These are phyloP conservation scores for Talaromyces albobiverticillius DNA, from an alignment of 2,329 filamentous ascomycete genomes.

Conservation along the genomic window DNA sequence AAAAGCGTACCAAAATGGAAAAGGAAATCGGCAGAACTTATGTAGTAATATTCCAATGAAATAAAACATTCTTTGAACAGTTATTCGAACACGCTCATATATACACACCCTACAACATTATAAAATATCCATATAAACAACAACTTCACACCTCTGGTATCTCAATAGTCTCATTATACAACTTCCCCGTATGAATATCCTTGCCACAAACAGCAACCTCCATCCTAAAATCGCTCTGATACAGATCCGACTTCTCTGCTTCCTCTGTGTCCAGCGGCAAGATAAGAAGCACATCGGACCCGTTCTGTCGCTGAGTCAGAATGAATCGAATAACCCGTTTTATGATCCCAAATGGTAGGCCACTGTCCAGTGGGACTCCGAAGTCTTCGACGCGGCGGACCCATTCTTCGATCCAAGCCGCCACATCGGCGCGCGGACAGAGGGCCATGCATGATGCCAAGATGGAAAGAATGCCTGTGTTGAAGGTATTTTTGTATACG, in stretches of 20 bases:
- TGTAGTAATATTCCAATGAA: no score
- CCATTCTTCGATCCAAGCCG: slow-evolving; percentile 6
- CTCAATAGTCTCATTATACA: slow-evolving; percentile 1
- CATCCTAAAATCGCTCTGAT: slow-evolving; percentile 13
- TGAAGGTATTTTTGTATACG: slow-evolving; percentile 9
- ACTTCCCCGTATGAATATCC: slow-evolving; percentile 1
- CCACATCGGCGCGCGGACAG: slow-evolving; percentile 8
- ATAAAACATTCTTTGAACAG: no score
- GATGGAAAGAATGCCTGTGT: not conserved
- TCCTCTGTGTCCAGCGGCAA: slow-evolving; percentile 6
- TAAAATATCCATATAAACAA: no score
- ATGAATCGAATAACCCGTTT: slow-evolving; percentile 8
- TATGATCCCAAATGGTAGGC: slow-evolving; percentile 8
- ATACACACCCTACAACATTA: no score
- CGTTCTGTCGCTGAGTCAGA: not conserved
- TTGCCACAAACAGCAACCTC: slow-evolving; percentile 5
- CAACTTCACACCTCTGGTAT: slow-evolving; percentile 8
- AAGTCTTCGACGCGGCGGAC: slow-evolving; percentile 7
- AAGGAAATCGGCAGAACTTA: no score
- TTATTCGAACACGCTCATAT: no score
- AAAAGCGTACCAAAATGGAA: no score
- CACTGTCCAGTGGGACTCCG: slow-evolving; percentile 6
- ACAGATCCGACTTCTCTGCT: slow-evolving; percentile 9
- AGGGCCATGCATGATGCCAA: not conserved
- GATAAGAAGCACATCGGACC: slow-evolving; percentile 2